These are phyloP conservation scores for Paratrimastix pyriformis DNA, from an alignment of 78 protist species.

Conservation along the genomic window DNA sequence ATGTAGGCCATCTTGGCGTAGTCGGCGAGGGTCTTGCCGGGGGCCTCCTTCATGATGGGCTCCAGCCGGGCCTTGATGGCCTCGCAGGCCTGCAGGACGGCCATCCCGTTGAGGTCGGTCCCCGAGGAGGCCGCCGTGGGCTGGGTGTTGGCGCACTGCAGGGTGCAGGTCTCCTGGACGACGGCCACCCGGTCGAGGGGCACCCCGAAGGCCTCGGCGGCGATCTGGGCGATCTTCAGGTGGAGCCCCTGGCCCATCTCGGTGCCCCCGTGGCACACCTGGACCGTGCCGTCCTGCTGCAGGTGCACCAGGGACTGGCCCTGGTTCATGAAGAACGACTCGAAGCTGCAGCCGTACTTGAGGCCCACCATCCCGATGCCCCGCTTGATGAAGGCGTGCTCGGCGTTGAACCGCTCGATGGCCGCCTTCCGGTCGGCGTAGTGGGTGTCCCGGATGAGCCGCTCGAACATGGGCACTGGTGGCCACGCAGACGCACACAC, in stretches of 20 bases:
- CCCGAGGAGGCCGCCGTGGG: conserved; percentile 47
- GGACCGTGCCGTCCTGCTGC: conserved; percentile 37
- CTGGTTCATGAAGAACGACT: conserved; percentile 18
- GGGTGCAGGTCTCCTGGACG: conserved; percentile 31
- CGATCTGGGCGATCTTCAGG: conserved; percentile 40
- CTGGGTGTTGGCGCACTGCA: conserved; percentile 2
- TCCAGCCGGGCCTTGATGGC: conserved; percentile 2
- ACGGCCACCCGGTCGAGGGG: not conserved
- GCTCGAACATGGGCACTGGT: not conserved
- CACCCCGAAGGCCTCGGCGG: conserved; percentile 27
- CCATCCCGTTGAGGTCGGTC: conserved; percentile 36
- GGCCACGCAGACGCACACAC: not conserved
- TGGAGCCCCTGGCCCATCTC: conserved; percentile 62
- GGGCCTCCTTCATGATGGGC: not conserved
- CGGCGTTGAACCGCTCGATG: conserved; percentile 30
- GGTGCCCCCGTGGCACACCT: conserved; percentile 27
- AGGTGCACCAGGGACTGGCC: conserved; percentile 19
- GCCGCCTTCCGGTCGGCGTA: not conserved
- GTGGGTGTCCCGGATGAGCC: no score
- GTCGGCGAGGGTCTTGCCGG: conserved; percentile 7
- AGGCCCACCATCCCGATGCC: conserved; percentile 28
- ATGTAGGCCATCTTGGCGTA: conserved; percentile 20
- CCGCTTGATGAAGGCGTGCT: conserved; percentile 37
- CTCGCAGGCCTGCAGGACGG: conserved; percentile 32
- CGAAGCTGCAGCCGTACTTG: conserved; percentile 42